Base-by-base conservation (phyloP, 352 stramenopile species). In the Pythium pectinolyticum region DNA sequence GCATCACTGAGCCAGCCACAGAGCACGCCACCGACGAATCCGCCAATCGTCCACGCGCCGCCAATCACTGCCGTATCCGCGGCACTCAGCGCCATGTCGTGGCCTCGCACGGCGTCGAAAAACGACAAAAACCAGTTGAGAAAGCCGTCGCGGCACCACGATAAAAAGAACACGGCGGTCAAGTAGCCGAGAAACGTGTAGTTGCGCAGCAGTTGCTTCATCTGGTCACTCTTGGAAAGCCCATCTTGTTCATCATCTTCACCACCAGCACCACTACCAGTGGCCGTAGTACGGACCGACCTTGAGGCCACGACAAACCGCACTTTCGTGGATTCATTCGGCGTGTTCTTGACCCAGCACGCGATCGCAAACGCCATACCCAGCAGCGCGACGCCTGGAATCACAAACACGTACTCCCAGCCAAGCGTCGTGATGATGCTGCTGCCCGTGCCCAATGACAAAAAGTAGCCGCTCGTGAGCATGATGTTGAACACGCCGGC, bases 101-200 rank as follows among this genome's bases (percentile, higher is more conserved):
- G 37, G 22, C 11, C 25, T 8, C 83, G 80, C 32, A 89, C 83
- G 31, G 81, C 72, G 49, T 92, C 80, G 43, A 92, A 90, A 64
- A 88, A 90, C 1, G 83, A 86, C 31, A 89, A 69, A 60, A 90
- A 90, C 83, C 78, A 90, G 37, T 92, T 92, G 41, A 90, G 75
- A 40, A 88, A 87, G 25, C 80, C 83, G 41, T 89, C 80, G 31
- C 78, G 79, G 24, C 72, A 61, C 83, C 83, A 92, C 59, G 75
- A 84, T 0, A 92, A 63, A 61, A 80, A 90, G 56, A 92, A 92
- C n/a, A 92, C 65, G 5, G 78, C 75, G 8, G 67, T 64, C 22
- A 92, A 69, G 47, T 92, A 92, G 8, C 80, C 80, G 17, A 89
- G 67, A 45, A 90, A 86, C 14, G 83, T 88, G 49, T 66, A 77